phyloP scores from a whole-genome alignment of 2,329 filamentous ascomycete genomes.

The Colletotrichum tabaci region DNA sequence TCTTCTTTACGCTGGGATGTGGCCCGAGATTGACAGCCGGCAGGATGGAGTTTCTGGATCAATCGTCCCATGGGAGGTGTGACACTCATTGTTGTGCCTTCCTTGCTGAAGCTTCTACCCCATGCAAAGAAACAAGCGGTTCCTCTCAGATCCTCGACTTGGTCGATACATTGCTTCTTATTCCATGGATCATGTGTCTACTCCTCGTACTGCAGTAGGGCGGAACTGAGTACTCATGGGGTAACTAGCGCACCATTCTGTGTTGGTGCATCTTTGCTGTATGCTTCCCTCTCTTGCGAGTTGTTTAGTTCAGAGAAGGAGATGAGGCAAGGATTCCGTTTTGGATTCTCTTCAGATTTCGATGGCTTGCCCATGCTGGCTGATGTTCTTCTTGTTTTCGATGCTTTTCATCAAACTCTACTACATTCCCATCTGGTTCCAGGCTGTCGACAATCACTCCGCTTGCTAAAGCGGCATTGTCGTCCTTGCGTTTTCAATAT shows the following conservation, averaged over 20 bases:
- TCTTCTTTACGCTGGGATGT: not conserved
- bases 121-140: slow-evolving; percentile 45
- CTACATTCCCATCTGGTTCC: slow-evolving; percentile 22
- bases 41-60: slow-evolving; percentile 62
- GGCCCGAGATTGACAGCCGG: not conserved
- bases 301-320: slow-evolving; percentile 70
- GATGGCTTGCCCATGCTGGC: not conserved
- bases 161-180: not conserved
- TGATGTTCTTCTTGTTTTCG: slow-evolving; percentile 6
- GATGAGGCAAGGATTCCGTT: slow-evolving; percentile 64
- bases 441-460: slow-evolving; percentile 1
- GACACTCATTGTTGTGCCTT: slow-evolving; percentile 56
- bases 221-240: slow-evolving; percentile 8
- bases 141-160: slow-evolving; percentile 51
- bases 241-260: slow-evolving; percentile 63
- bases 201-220: slow-evolving; percentile 17
- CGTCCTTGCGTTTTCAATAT: slow-evolving; percentile 65
- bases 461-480: not conserved
- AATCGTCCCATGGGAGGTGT: slow-evolving; percentile 61
- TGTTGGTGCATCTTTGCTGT: slow-evolving; percentile 64
- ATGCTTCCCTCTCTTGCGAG: slow-evolving; percentile 64
- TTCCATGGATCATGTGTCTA: slow-evolving; percentile 9
- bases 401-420: not conserved
- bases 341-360: slow-evolving; percentile 57
- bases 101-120: slow-evolving; percentile 59